Conservation (phyloP, 169 alveolate species). For the Babesia bigemina region DNA sequence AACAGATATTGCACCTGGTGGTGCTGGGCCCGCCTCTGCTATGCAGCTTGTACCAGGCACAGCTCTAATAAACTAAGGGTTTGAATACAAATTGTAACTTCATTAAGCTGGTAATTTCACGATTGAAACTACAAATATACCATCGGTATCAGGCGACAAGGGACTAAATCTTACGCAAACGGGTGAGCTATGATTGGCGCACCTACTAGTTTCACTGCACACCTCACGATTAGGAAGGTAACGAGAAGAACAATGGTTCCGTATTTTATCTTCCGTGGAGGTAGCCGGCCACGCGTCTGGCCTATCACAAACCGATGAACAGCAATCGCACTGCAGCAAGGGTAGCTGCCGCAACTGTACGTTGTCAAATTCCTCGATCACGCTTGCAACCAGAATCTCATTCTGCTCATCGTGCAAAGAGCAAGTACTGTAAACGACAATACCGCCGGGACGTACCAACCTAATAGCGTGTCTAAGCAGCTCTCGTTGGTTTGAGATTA, state of each 20-base stretch:
- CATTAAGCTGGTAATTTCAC: conserved; percentile 1
- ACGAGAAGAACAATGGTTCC: conserved; percentile 6
- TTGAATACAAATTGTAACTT: background rate
- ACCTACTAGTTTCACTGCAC: background rate
- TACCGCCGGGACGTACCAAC: conserved; percentile 93
- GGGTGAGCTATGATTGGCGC: conserved; percentile 50
- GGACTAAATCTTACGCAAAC: conserved; percentile 58
- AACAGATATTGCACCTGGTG: too few species aligned
- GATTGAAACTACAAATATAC: conserved; percentile 44
- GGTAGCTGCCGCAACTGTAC: conserved; percentile 57
- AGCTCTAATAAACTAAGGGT: too few species aligned
- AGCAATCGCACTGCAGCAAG: conserved; percentile 36
- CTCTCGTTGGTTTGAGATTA: conserved; percentile 92
- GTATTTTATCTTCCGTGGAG: conserved; percentile 7
- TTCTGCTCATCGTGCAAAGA: conserved; percentile 94
- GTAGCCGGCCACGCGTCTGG: conserved; percentile 52
- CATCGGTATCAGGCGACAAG: conserved; percentile 53
- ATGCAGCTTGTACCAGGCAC: too few species aligned
- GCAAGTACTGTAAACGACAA: conserved; percentile 95
- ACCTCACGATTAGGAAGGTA: conserved; percentile 7
- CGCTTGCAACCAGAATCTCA: conserved; percentile 93
- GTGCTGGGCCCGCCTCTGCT: too few species aligned
- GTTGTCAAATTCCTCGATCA: conserved; percentile 83
- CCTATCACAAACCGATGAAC: conserved; percentile 24
- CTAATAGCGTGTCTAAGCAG: conserved; percentile 93